Conservation (phyloP, 1,284 basidiomycete species). For the Pseudozyma thailandica region DNA sequence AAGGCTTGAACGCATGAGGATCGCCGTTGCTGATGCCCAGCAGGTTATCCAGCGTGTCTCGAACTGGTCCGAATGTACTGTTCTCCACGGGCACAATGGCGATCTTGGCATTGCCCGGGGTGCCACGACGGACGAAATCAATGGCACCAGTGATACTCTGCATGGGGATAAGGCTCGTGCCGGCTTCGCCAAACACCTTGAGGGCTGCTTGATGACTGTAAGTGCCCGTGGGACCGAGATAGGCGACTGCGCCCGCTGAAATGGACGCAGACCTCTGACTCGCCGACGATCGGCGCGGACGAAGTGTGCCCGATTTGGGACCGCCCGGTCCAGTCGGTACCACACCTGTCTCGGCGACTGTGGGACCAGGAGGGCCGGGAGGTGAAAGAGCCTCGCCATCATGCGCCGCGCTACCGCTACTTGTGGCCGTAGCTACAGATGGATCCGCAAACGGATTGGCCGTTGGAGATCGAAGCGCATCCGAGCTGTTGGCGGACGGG, state of each 20-base stretch:
- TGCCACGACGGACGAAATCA: slow-evolving; percentile 50
- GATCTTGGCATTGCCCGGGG: slow-evolving; percentile 45
- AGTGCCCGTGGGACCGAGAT: slow-evolving; percentile 47
- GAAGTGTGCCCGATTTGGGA: slow-evolving; percentile 51
- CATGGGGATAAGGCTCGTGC: slow-evolving; percentile 46
- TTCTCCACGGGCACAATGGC: slow-evolving; percentile 50
- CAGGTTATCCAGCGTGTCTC: slow-evolving; percentile 42
- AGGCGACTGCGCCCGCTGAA: slow-evolving; percentile 47
- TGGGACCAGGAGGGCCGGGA: slow-evolving; percentile 37
- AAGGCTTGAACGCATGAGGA: slow-evolving; percentile 28
- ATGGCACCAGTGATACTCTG: slow-evolving; percentile 50
- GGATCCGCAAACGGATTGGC: slow-evolving; percentile 36
- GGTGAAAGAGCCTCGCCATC: slow-evolving; percentile 11
- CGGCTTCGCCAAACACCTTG: slow-evolving; percentile 40
- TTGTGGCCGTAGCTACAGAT: slow-evolving; percentile 4
- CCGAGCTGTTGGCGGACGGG: slow-evolving; percentile 15
- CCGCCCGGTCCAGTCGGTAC: slow-evolving; percentile 50
- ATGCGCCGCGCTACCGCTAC: slow-evolving; percentile 5
- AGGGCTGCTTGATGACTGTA: slow-evolving; percentile 50
- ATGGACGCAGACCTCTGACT: slow-evolving; percentile 44
- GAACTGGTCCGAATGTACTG: slow-evolving; percentile 48
- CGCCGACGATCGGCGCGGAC: slow-evolving; percentile 38
- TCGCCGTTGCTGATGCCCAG: slow-evolving; percentile 44
- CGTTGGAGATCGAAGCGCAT: slow-evolving; percentile 28
- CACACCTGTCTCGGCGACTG: slow-evolving; percentile 54